A percentile compares a stretch with the other conserved stretches of the same genome.
Evolutionary conservation across 805 yeast genomes (phyloP).

Genomic region (Kodamaea kakaduensis): DNA sequence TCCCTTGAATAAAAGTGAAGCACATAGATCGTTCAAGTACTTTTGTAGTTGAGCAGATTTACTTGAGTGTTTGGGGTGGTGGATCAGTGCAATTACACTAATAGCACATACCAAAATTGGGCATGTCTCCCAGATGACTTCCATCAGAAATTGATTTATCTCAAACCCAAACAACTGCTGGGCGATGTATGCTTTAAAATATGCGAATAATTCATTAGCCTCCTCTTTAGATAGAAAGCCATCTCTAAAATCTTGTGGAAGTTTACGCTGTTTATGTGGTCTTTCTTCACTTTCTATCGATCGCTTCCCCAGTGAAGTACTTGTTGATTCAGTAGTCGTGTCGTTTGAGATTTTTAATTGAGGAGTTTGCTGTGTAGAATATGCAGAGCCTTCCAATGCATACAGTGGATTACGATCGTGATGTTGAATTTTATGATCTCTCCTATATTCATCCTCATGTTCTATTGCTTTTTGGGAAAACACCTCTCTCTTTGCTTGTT

Average conservation of each 20-base stretch:
- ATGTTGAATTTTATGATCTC: no score
- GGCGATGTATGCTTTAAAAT: conserved; percentile 52
- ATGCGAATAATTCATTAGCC: conserved; percentile 47
- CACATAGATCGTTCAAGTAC: conserved; percentile 33
- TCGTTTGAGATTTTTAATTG: no score
- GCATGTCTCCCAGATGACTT: conserved; percentile 49
- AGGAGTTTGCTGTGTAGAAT: no score
- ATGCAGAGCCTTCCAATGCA: no score
- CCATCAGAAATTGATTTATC: conserved; percentile 46
- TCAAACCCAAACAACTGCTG: conserved; percentile 67
- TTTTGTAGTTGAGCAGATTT: conserved; percentile 26
- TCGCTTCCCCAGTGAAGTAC: no score
- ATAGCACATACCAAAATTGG: conserved; percentile 58
- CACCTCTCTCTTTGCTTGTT: no score
- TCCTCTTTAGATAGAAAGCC: conserved; percentile 34
- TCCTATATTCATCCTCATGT: no score
- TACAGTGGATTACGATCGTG: no score
- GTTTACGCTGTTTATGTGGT: background rate
- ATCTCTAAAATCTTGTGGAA: conserved; percentile 33
- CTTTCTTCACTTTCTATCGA: background rate
- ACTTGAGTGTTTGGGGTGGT: conserved; percentile 43
- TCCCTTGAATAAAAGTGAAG: conserved; percentile 29
- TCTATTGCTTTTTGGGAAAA: no score
- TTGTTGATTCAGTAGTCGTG: no score
- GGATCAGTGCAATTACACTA: conserved; percentile 59